Conservation (phyloP, 495 filamentous ascomycete genomes). For the Penicillium cosmopolitanum region DNA sequence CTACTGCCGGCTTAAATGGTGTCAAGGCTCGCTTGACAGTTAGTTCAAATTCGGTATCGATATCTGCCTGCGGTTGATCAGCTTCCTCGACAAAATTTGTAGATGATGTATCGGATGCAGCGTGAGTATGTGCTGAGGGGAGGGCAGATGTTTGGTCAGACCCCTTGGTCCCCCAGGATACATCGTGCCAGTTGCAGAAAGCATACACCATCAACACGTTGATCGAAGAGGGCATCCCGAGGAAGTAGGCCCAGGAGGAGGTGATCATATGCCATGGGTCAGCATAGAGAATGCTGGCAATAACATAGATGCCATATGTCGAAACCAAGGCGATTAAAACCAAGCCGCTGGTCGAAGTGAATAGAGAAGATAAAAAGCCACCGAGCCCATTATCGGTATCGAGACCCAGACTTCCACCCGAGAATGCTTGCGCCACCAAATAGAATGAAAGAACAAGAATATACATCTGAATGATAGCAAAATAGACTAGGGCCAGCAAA, state of each 20-base stretch:
- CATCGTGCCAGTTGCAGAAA: constrained; percentile 2
- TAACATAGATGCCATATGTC: neutral
- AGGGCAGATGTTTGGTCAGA: neutral
- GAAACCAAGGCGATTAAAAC: neutral
- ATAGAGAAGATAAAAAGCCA: constrained; percentile 67
- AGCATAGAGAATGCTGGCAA: neutral
- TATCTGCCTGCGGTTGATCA: constrained; percentile 89
- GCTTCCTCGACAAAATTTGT: constrained; percentile 86
- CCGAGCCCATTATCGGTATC: constrained; percentile 46
- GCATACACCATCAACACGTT: constrained; percentile 1
- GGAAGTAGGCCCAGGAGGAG: constrained; percentile 1
- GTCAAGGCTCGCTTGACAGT: constrained; percentile 83
- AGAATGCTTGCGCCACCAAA: constrained; percentile 76
- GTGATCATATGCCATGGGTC: constrained; percentile 1
- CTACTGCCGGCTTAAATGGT: constrained; percentile 62
- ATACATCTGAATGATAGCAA: constrained; percentile 73
- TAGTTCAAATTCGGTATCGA: constrained; percentile 86
- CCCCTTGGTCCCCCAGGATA: neutral
- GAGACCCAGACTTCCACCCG: constrained; percentile 47
- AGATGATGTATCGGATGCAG: constrained; percentile 97
- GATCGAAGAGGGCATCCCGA: constrained; percentile 1
- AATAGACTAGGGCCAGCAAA: constrained; percentile 78
- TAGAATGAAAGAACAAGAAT: constrained; percentile 81
- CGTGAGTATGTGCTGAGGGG: constrained; percentile 51
- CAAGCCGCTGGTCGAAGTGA: constrained; percentile 54